These are phyloP conservation scores for Vinca minor DNA, from an alignment of 257 asterid genomes.

Conservation along the genomic window DNA sequence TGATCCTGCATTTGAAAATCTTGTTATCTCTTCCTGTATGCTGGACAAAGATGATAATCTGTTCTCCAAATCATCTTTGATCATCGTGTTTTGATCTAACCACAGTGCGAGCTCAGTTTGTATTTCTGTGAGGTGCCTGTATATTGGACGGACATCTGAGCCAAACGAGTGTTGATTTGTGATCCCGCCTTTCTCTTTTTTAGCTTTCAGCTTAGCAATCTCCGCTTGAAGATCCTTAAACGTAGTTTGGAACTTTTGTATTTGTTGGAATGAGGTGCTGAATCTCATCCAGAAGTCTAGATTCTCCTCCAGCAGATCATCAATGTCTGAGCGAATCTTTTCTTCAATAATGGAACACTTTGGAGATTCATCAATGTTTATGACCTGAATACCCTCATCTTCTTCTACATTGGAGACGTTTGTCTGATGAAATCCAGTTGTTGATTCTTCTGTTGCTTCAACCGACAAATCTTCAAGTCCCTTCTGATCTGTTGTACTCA, in stretches of 20 bases:
- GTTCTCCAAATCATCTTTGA: constrained; percentile 36
- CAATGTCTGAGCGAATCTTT: constrained; percentile 41
- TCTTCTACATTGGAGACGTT: constrained; percentile 20
- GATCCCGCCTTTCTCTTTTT: too few species aligned
- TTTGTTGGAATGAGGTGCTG: constrained; percentile 33
- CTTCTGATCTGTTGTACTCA: constrained; percentile 1
- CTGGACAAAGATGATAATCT: constrained; percentile 33
- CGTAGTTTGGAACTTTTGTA: constrained; percentile 28
- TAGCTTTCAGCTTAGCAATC: constrained; percentile 23
- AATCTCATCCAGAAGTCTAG: constrained; percentile 45
- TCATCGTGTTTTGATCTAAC: constrained; percentile 30
- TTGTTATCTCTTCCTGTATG: constrained; percentile 32
- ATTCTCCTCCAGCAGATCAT: constrained; percentile 39
- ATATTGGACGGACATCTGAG: constrained; percentile 40
- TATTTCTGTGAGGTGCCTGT: constrained; percentile 39
- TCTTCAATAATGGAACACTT: constrained; percentile 27
- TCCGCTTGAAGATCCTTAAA: constrained; percentile 30
- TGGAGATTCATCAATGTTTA: constrained; percentile 18
- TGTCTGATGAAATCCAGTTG: constrained; percentile 10
- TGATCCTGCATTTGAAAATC: constrained; percentile 20
- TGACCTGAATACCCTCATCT: constrained; percentile 15
- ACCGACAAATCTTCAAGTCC: not conserved
- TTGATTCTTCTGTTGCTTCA: constrained; percentile 2
- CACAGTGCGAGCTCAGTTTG: constrained; percentile 35
- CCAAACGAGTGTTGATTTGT: constrained; percentile 10